Percentiles rank a stretch among this genome's conserved stretches.
Conservation (phyloP, 2,329 filamentous ascomycete species). For the Aspergillus caelatus region DNA sequence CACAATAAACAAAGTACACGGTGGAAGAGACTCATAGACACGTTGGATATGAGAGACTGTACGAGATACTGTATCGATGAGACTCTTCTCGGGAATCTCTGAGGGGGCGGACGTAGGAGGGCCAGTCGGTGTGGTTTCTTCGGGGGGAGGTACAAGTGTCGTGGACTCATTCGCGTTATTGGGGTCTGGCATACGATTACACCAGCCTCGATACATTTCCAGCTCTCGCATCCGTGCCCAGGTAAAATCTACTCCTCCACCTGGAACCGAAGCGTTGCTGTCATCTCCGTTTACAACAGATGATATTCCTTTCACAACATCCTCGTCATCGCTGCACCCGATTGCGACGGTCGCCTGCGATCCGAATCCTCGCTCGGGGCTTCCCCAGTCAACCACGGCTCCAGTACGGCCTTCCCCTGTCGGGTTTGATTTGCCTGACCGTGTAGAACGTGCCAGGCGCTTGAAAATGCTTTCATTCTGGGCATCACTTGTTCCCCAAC, state of each 20-base stretch:
- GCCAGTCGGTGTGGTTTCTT: constrained; percentile 24
- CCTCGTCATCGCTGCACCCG: constrained; percentile 59
- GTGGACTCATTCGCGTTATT: constrained; percentile 46
- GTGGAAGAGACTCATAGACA: constrained; percentile 60
- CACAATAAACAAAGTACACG: constrained; percentile 63
- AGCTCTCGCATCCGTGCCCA: constrained; percentile 66
- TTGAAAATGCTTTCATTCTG: constrained; percentile 88
- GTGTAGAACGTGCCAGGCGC: constrained; percentile 65
- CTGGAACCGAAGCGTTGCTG: constrained; percentile 47
- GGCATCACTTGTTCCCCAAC: constrained; percentile 79
- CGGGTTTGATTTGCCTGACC: constrained; percentile 40
- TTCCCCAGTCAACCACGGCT: constrained; percentile 85
- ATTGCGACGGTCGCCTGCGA: constrained; percentile 59
- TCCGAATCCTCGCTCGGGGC: constrained; percentile 66
- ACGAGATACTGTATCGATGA: constrained; percentile 51
- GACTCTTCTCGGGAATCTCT: constrained; percentile 24
- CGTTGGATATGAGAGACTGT: constrained; percentile 55
- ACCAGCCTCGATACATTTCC: constrained; percentile 63
- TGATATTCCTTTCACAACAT: constrained; percentile 60
- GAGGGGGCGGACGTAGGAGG: constrained; percentile 10
- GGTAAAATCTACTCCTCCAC: constrained; percentile 61
- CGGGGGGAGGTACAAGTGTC: constrained; percentile 27
- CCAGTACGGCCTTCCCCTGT: constrained; percentile 41
- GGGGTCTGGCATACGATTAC: constrained; percentile 53
- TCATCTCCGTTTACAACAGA: constrained; percentile 54